Evolutionary conservation across 2,329 filamentous ascomycete species (phyloP), one percentile per base, ranked within the genome.

Genomic region (Cryphonectria parasitica): DNA sequence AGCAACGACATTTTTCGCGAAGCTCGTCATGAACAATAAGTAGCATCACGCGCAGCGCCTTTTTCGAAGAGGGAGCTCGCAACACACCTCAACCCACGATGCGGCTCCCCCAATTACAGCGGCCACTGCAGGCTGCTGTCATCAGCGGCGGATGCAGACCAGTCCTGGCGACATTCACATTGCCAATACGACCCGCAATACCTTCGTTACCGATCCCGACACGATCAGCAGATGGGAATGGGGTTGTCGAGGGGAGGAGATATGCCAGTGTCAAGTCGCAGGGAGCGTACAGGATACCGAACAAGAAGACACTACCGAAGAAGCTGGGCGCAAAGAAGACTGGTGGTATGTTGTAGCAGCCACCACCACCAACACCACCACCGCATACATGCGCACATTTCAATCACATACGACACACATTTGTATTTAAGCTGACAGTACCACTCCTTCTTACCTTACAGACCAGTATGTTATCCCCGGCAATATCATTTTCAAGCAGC

Each of bases 401-500:
- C 17, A 22, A 43, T 34, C 39, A 25, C 19, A 65, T 6, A 28
- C 7, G 19, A 6, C 34, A 58, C 15, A 45, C 25, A 43, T n/a
- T 6, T 19, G 19, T n/a, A 58, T 22, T 34, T 13, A 28, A 68
- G 67, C 65, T 67, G 66, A 67, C 39, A 45, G 56, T 11, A 58
- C 41, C 34, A n/a, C n/a, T 41, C 19, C n/a, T 60, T 63, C 45
- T 49, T 63, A 25, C 31, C 49, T 3, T 19, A 71, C 78, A 95
- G 92, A 95, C 79, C 92, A 98, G 84, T 97, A 91, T 81, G 96
- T 99, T 49, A 92, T 97, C 71, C 92, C 95, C 5, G 96, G 96
- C 68, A 98, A 97, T 85, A 99, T 99, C 82, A 92, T 99, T 83
- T 99, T 96, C 88, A 94, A 94, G 80, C 96, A 99, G 82, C 91